phyloP scores from a whole-genome alignment of 345 rosid genomes.

The Syzygium grande region DNA sequence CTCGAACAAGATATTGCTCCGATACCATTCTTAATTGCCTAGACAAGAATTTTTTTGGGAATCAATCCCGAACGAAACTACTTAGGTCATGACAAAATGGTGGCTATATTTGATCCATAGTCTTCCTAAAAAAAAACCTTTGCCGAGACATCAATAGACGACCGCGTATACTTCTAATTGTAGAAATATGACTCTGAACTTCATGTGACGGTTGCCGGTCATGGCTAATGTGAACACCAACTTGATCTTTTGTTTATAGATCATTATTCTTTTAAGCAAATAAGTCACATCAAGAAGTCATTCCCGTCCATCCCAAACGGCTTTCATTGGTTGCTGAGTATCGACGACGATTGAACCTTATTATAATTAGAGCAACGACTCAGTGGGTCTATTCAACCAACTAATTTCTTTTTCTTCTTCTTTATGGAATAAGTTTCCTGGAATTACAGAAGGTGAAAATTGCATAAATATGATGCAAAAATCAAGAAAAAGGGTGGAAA shows the following conservation, averaged over 20 bases:
- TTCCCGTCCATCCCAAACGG: background rate
- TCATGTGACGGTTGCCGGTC: background rate
- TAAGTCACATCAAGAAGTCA: background rate
- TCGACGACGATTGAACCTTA: background rate
- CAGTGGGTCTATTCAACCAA: background rate
- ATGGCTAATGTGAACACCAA: background rate
- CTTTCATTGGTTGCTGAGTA: background rate
- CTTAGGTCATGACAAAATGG: background rate
- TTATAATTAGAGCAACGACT: background rate
- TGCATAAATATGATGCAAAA: background rate
- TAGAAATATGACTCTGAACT: background rate
- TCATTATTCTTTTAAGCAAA: background rate
- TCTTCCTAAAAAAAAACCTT: background rate
- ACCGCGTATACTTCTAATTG: background rate
- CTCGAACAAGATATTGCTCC: background rate
- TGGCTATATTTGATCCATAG: background rate
- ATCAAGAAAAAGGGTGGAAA: background rate
- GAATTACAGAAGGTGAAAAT: background rate
- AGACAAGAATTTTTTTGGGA: background rate
- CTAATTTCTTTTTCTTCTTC: background rate
- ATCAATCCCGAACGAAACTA: background rate
- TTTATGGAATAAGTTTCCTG: background rate
- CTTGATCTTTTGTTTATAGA: background rate
- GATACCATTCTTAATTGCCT: background rate
- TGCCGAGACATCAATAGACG: background rate